A percentile compares a stretch with the other conserved stretches of the same genome.
These are phyloP conservation scores for Daldinia sp. DNA, from an alignment of 2,329 filamentous ascomycete species.

Conservation along the genomic window DNA sequence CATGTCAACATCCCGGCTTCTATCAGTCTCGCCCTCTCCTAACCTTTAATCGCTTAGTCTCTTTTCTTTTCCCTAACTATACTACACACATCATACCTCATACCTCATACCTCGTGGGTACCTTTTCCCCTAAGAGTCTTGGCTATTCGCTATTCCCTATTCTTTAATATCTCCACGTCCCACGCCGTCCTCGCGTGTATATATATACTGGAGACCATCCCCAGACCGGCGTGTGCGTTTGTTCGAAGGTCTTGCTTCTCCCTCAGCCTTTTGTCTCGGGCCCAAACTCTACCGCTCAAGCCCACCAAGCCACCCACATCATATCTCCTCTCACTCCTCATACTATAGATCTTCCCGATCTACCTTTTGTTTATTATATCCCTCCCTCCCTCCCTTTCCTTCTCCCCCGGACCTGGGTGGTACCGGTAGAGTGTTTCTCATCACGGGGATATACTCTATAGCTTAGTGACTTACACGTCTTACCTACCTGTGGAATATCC, in stretches of 20 bases:
- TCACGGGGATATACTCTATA: conserved; percentile 11
- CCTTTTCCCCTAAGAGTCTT: background rate
- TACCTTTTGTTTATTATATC: conserved; percentile 30
- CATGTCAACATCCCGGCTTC: background rate
- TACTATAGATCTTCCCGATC: conserved; percentile 16
- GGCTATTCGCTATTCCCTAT: conserved; percentile 8
- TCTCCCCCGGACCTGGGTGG: conserved; percentile 8
- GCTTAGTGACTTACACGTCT: conserved; percentile 13
- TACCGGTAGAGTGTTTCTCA: conserved; percentile 26
- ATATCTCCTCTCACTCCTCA: conserved; percentile 21
- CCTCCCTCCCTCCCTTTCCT: conserved; percentile 8
- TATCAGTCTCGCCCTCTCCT: conserved; percentile 13
- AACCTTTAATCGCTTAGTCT: conserved; percentile 13
- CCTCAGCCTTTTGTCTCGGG: conserved; percentile 36
- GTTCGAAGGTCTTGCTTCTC: conserved; percentile 21
- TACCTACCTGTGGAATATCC: background rate
- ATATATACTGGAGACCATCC: conserved; percentile 42
- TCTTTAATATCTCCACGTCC: conserved; percentile 29
- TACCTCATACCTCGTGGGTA: conserved; percentile 10
- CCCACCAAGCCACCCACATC: conserved; percentile 33
- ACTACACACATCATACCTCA: background rate
- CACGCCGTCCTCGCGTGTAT: conserved; percentile 35
- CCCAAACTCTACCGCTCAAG: conserved; percentile 22
- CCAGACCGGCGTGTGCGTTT: conserved; percentile 37
- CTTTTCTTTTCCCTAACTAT: conserved; percentile 6